A percentile compares a stretch with the other conserved stretches of the same genome.
Conservation (phyloP, 2,329 filamentous ascomycete genomes). For the Colletotrichum noveboracense region DNA sequence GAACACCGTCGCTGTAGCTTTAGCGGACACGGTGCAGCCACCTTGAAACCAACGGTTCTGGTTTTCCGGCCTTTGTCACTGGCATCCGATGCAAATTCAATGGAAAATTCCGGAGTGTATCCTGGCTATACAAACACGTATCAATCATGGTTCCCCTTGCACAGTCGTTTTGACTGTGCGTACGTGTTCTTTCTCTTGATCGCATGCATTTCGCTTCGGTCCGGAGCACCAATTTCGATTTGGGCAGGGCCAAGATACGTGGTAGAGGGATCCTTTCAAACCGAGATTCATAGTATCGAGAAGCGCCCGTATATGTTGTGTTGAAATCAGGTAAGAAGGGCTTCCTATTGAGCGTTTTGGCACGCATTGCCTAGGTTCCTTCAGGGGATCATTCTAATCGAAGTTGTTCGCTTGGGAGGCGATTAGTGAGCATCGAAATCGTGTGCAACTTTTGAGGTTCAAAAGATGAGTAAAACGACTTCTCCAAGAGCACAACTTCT, state of each 20-base stretch:
- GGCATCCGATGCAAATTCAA: not conserved
- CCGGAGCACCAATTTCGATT: not conserved
- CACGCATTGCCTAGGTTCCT: not conserved
- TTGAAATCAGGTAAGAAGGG: not conserved
- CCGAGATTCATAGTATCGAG: not conserved
- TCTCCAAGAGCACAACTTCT: not conserved
- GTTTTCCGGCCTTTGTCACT: not conserved
- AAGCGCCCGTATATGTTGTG: not conserved
- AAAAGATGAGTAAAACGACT: not conserved
- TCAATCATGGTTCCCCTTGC: fast-evolving
- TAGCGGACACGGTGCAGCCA: not conserved
- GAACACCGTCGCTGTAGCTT: not conserved
- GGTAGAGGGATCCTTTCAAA: not conserved
- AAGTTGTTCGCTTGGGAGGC: not conserved
- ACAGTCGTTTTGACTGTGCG: not conserved
- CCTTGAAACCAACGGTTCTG: not conserved
- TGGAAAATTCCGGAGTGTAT: not conserved
- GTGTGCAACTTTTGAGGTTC: not conserved
- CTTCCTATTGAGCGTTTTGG: not conserved
- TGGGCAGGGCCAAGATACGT: not conserved
- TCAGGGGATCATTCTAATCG: not conserved
- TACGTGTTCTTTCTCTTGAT: not conserved
- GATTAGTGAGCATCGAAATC: not conserved
- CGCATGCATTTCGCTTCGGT: not conserved
- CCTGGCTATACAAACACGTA: not conserved